These are phyloP conservation scores for Acacia concinna DNA, from an alignment of 331 rosid genomes.

Conservation along the genomic window DNA sequence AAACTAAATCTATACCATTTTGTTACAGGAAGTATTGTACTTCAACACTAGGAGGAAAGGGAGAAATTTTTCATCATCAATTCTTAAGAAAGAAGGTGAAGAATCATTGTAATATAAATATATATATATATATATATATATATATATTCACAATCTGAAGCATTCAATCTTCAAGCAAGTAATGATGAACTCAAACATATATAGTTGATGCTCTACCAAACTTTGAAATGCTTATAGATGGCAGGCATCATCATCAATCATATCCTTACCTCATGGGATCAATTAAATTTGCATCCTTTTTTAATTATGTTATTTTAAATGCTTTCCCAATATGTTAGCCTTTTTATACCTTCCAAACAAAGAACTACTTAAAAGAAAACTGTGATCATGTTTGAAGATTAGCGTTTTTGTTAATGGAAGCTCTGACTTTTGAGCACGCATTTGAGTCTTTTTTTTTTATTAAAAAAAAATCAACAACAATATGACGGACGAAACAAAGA, in stretches of 20 bases:
- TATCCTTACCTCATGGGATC: conserved; percentile 20
- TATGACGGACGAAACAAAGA: background rate
- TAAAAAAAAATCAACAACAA: background rate
- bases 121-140: background rate
- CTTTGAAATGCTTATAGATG: conserved; percentile 5
- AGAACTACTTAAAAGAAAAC: background rate
- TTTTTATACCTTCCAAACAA: background rate
- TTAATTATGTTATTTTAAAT: conserved; percentile 10
- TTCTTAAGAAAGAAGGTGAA: background rate
- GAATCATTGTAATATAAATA: background rate
- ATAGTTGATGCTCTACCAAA: background rate
- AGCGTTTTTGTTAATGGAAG: background rate
- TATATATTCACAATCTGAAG: background rate
- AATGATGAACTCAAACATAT: background rate
- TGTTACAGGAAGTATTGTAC: background rate
- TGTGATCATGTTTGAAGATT: background rate
- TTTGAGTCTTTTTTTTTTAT: background rate
- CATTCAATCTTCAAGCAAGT: background rate
- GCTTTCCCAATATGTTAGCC: background rate
- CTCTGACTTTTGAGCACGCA: background rate
- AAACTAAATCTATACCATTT: too few species aligned
- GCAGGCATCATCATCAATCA: conserved; percentile 29
- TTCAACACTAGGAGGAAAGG: background rate
- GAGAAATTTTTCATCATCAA: background rate
- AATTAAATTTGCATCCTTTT: conserved; percentile 16